A percentile compares a stretch with the other conserved stretches of the same genome.
Evolutionary conservation across 2,329 filamentous ascomycete genomes (phyloP).

Genomic region (Stromatinia cepivora): DNA sequence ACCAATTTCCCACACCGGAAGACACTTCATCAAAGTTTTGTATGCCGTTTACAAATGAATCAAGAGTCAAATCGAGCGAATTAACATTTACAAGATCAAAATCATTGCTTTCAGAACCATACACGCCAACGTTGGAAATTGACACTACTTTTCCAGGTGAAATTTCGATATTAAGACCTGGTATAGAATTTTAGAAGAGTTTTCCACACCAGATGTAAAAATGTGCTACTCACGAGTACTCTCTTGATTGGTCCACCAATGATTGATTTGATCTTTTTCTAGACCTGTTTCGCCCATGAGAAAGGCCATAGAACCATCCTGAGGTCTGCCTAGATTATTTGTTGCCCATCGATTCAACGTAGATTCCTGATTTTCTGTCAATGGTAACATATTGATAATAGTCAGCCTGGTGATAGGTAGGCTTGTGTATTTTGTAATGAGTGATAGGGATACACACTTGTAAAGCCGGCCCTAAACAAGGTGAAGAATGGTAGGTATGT

Average conservation of each 20-base stretch:
- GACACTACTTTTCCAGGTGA: background rate
- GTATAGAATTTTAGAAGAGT: background rate
- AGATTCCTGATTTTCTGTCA: constrained; percentile 28
- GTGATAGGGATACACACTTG: background rate
- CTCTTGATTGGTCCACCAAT: constrained; percentile 27
- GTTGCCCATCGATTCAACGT: constrained; percentile 27
- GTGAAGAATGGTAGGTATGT: background rate
- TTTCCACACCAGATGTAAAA: background rate
- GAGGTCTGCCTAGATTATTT: constrained; percentile 24
- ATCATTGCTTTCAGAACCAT: background rate
- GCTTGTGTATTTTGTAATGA: background rate
- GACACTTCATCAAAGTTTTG: background rate
- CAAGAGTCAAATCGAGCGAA: background rate
- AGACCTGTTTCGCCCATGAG: constrained; percentile 27
- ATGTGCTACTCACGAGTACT: constrained; percentile 13
- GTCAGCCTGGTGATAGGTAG: background rate
- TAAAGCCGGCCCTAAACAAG: background rate
- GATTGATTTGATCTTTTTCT: constrained; percentile 28
- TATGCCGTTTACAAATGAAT: background rate
- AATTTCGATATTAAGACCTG: background rate
- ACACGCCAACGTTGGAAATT: background rate
- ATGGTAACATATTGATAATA: constrained; percentile 21
- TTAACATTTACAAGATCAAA: background rate
- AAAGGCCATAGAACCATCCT: constrained; percentile 23
- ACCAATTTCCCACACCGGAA: background rate